Base-by-base conservation (phyloP, 2,329 filamentous ascomycete genomes). In the Corinectria fuckeliana region DNA sequence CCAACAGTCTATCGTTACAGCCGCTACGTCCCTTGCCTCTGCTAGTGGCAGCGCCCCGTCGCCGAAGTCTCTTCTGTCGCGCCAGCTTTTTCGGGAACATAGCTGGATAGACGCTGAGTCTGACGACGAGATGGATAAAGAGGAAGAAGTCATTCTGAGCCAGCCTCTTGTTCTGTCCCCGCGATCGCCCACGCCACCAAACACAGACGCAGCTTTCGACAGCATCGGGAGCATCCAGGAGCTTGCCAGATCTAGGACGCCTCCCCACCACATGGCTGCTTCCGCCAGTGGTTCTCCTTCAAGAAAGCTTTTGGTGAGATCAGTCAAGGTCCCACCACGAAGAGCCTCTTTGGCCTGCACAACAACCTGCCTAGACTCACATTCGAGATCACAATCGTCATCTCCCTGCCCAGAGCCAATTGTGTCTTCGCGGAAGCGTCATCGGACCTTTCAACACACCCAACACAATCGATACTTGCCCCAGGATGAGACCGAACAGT, bases 41-140 rank as follows among this genome's bases (percentile, higher is more conserved):
- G 61, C 67, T 4, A 69, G 64, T 34, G 70, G 68, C 42, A 70
- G 67, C 26, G 65, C 67, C 0, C 67, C 65, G 5, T 73, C 72
- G 9, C 69, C 71, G 6, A 71, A 71, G 13, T 60, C 56, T 30
- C 53, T 69, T 1, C 55, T 66, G n/a, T 52, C 64, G 4, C 36
- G 56, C 6, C 63, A 68, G 20, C 60, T 53, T 42, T 60, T 62
- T 38, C 64, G 64, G 23, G 69, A 71, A 18, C 66, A 71, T 42
- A 78, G 75, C 49, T 79, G 77, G 77, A 74, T 78, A 6, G 76
- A 77, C 16, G 61, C 65, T 13, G 75, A 77, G 30, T 76, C 75
- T 2, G 76, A 68, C 2, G 74, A 63, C n/a, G 56, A 66, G 4
- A 41, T 42, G 10, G 62, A 66, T 3, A 45, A 38, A 16, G 59